Conservation (phyloP, 2,329 filamentous ascomycete genomes). For the Penicillium sp. region DNA sequence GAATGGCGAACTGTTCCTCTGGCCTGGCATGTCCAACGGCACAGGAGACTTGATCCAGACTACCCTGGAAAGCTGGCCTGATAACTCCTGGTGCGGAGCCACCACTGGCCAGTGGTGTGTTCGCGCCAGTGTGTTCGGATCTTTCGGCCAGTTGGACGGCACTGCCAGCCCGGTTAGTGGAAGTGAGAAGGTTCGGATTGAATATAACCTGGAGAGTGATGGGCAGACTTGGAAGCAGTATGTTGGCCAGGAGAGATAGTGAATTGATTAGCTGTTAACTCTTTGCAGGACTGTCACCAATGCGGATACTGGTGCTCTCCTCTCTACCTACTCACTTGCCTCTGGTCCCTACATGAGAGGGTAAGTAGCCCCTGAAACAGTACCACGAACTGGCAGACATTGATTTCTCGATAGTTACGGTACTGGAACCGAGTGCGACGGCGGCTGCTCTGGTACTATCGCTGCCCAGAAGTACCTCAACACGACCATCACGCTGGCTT, state of each 20-base stretch:
- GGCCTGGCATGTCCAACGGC: constrained; percentile 50
- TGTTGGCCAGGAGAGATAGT: not conserved
- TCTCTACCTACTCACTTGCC: constrained; percentile 38
- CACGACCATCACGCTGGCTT: constrained; percentile 42
- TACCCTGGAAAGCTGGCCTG: constrained; percentile 45
- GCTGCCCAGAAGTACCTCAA: constrained; percentile 42
- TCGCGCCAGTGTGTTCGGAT: constrained; percentile 44
- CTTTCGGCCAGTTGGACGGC: constrained; percentile 44
- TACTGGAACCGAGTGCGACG: constrained; percentile 47
- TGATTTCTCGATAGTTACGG: constrained; percentile 8
- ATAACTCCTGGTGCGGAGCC: constrained; percentile 47
- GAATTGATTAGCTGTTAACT: not conserved
- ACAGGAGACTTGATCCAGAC: constrained; percentile 48
- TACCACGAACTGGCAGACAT: rapidly evolving
- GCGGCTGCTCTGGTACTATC: constrained; percentile 42
- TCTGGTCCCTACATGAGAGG: constrained; percentile 13
- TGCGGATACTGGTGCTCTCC: constrained; percentile 33
- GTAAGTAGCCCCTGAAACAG: not conserved
- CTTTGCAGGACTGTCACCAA: constrained; percentile 32
- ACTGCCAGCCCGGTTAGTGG: constrained; percentile 19
- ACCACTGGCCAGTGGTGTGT: constrained; percentile 44
- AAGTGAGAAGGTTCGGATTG: constrained; percentile 35
- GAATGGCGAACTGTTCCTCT: constrained; percentile 44
- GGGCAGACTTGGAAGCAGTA: constrained; percentile 35
- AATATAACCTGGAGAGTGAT: constrained; percentile 27